Evolutionary conservation across 306 rosid genomes (phyloP).

Genomic region (Alnus glutinosa): DNA sequence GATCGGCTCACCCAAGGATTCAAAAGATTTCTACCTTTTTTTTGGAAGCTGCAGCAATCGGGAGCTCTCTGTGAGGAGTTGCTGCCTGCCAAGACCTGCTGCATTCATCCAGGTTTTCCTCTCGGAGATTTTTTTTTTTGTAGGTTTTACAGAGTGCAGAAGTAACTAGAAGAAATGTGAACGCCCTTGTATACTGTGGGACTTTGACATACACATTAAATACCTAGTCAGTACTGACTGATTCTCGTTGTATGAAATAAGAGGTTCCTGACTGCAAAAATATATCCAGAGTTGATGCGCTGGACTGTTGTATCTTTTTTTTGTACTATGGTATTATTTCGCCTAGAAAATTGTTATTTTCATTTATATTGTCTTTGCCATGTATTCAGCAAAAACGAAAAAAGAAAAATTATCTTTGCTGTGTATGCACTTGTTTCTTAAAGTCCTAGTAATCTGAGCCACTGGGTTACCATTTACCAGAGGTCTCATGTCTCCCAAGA

Average conservation of each 20-base stretch:
- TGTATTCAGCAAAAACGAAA: background rate
- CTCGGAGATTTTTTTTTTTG: slow-evolving; percentile 47
- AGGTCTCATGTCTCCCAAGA: background rate
- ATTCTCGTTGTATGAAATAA: slow-evolving; percentile 52
- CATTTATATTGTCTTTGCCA: no score
- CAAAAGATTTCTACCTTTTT: slow-evolving; percentile 53
- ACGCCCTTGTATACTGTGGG: slow-evolving; percentile 42
- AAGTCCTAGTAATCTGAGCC: background rate
- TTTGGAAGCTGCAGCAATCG: slow-evolving; percentile 58
- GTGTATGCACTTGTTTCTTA: background rate
- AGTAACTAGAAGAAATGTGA: slow-evolving; percentile 42
- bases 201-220: slow-evolving; percentile 38
- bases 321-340: slow-evolving; percentile 11
- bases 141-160: slow-evolving; percentile 47
- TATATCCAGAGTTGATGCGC: slow-evolving; percentile 17
- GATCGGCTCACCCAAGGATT: slow-evolving; percentile 61
- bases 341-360: background rate
- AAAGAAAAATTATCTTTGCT: background rate
- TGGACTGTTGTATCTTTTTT: slow-evolving; percentile 30
- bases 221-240: slow-evolving; percentile 41
- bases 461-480: background rate
- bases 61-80: slow-evolving; percentile 53
- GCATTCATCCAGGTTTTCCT: slow-evolving; percentile 28
- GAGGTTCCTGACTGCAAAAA: slow-evolving; percentile 27
- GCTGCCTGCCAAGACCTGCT: slow-evolving; percentile 34